Conservation (phyloP, 2,329 filamentous ascomycete genomes). For the Claviceps citrina region DNA sequence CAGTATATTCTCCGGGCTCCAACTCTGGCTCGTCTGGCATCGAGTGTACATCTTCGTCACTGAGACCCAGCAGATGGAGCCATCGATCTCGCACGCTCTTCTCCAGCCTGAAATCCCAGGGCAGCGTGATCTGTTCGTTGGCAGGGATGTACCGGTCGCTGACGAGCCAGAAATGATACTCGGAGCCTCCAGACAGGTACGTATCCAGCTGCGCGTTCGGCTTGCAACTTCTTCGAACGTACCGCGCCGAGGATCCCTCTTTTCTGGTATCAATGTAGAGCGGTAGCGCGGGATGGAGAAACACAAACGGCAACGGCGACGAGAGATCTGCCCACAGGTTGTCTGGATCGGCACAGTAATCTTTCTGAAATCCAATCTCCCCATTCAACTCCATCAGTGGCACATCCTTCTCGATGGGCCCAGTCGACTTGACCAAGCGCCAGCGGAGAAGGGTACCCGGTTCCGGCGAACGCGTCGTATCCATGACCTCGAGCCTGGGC, state of each 20-base stretch:
- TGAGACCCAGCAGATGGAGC: slow-evolving; percentile 44
- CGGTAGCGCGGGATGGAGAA: slow-evolving; percentile 76
- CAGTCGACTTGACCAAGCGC: slow-evolving; percentile 44
- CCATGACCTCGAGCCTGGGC: slow-evolving; percentile 33
- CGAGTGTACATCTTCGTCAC: slow-evolving; percentile 38
- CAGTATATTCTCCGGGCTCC: slow-evolving; percentile 43
- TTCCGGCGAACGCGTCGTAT: slow-evolving; percentile 23
- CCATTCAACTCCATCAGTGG: slow-evolving; percentile 61
- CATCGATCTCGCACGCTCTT: slow-evolving; percentile 39
- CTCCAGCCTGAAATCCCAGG: slow-evolving; percentile 52
- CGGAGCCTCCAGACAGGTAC: slow-evolving; percentile 58
- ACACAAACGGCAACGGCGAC: slow-evolving; percentile 57
- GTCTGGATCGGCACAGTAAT: slow-evolving; percentile 50
- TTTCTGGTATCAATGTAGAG: slow-evolving; percentile 84
- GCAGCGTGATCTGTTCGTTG: slow-evolving; percentile 46
- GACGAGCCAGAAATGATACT: slow-evolving; percentile 88
- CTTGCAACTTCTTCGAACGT: slow-evolving; percentile 79
- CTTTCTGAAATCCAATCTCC: slow-evolving; percentile 55
- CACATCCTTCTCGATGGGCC: slow-evolving; percentile 39
- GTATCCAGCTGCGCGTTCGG: slow-evolving; percentile 84
- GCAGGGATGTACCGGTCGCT: slow-evolving; percentile 60
- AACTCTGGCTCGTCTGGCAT: slow-evolving; percentile 37
- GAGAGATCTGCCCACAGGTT: slow-evolving; percentile 55
- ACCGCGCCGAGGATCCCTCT: slow-evolving; percentile 75
- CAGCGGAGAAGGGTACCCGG: slow-evolving; percentile 40